These are phyloP conservation scores for Olyra latifolia DNA, from an alignment of 176 grass and related monocot genomes.

Conservation along the genomic window DNA sequence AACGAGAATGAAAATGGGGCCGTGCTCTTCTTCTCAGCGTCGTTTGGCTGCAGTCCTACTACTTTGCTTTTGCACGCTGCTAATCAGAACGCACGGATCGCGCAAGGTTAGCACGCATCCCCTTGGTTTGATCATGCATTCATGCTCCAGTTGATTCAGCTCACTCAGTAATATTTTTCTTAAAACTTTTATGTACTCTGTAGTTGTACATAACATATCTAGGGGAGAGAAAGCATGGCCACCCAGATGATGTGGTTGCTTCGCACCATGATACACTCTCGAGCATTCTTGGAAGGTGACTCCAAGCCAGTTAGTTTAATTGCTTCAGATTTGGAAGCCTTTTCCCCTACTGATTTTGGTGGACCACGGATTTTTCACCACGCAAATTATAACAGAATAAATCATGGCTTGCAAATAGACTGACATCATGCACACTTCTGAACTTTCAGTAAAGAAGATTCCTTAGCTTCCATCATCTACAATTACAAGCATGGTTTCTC, in stretches of 20 bases:
- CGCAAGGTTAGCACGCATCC: constrained; percentile 10
- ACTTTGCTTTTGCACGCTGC: not conserved
- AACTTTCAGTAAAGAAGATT: constrained; percentile 47
- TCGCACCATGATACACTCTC: constrained; percentile 31
- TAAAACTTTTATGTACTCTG: not conserved
- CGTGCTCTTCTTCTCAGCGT: not conserved
- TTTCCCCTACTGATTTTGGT: too few relatives aligned
- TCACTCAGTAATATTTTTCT: not conserved
- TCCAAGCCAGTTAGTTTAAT: not conserved
- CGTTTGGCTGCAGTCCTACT: not conserved
- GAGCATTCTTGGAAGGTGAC: constrained; percentile 35
- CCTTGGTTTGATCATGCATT: not conserved
- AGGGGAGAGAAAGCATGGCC: constrained; percentile 10
- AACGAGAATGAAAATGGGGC: not conserved
- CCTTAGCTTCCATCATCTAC: constrained; percentile 50
- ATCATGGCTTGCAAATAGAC: too few relatives aligned
- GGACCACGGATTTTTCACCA: too few relatives aligned
- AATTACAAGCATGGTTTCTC: constrained; percentile 77
- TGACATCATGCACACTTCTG: too few relatives aligned
- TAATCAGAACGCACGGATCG: not conserved
- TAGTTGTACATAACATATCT: constrained; percentile 22
- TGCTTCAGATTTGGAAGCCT: too few relatives aligned
- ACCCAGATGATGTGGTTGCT: constrained; percentile 6
- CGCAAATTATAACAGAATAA: too few relatives aligned
- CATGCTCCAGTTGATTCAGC: not conserved